These are phyloP conservation scores for Phytophthora quininea DNA, from an alignment of 352 stramenopile species.

Conservation along the genomic window DNA sequence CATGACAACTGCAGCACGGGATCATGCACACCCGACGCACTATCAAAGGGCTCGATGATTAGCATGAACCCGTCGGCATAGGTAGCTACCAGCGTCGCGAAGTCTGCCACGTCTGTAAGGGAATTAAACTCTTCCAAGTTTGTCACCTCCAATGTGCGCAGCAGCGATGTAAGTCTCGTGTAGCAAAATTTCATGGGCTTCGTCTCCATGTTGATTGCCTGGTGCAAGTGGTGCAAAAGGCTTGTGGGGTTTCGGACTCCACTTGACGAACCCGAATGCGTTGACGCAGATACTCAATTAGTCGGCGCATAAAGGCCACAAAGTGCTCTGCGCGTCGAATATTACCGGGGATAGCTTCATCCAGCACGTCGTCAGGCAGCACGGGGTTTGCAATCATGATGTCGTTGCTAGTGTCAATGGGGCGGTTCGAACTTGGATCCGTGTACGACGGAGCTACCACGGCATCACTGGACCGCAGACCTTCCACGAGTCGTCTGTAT, in stretches of 20 bases:
- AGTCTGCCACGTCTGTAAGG: conserved; percentile 96
- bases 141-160: conserved; percentile 96
- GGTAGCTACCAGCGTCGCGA: conserved; percentile 96
- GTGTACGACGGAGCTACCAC: conserved; percentile 63
- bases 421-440: conserved; percentile 42
- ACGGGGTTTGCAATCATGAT: conserved; percentile 83
- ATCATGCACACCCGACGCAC: conserved; percentile 71
- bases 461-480: conserved; percentile 91
- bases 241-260: conserved; percentile 95
- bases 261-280: conserved; percentile 90
- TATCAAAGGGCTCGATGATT: conserved; percentile 96
- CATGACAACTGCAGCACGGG: conserved; percentile 94
- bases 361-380: conserved; percentile 93
- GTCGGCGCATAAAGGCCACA: conserved; percentile 96
- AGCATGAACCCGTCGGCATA: conserved; percentile 99
- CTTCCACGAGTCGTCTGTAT: conserved; percentile 95
- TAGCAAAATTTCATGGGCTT: conserved; percentile 99
- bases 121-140: conserved; percentile 98
- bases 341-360: conserved; percentile 97
- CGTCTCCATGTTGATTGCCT: conserved; percentile 94
- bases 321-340: conserved; percentile 99
- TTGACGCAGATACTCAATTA: conserved; percentile 94
- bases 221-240: conserved; percentile 96
- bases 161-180: conserved; percentile 95
- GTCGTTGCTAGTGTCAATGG: conserved; percentile 63